Evolutionary conservation across 768 basidiomycete species (phyloP).

Genomic region (Lyophyllum decastes): DNA sequence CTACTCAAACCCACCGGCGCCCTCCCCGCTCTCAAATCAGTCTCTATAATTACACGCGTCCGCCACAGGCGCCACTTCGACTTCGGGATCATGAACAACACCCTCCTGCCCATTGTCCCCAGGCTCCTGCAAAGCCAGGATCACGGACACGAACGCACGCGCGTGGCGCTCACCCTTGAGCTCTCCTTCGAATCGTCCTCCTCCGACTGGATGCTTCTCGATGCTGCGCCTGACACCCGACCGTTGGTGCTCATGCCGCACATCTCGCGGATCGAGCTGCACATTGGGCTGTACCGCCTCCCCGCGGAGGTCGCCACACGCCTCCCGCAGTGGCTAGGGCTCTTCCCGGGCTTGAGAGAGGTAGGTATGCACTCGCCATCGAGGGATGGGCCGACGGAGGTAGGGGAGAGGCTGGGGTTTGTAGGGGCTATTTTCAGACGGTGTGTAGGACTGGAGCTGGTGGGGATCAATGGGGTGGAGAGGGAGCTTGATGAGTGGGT

Average conservation of each 20-base stretch:
- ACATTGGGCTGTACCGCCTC: slow-evolving; percentile 22
- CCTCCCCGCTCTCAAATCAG: slow-evolving; percentile 1
- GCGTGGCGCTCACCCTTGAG: slow-evolving; percentile 2
- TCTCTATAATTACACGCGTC: slow-evolving; percentile 7
- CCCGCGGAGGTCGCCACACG: slow-evolving; percentile 13
- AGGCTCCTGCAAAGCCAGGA: too few relatives aligned
- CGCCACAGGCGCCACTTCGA: slow-evolving; percentile 3
- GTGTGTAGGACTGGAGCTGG: slow-evolving; percentile 3
- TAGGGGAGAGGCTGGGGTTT: slow-evolving; percentile 1
- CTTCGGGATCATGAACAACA: slow-evolving; percentile 1
- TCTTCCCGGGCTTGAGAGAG: slow-evolving; percentile 17
- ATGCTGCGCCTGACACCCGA: neutral
- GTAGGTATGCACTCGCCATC: slow-evolving; percentile 17
- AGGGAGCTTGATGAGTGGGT: slow-evolving; percentile 4
- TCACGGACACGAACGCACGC: neutral
- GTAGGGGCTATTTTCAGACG: slow-evolving; percentile 3
- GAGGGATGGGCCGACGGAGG: slow-evolving; percentile 9
- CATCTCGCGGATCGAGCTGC: slow-evolving; percentile 21
- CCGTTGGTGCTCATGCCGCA: neutral
- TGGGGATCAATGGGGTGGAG: slow-evolving; percentile 11
- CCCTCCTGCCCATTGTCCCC: neutral
- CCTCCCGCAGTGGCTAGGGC: slow-evolving; percentile 21
- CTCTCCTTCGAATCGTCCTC: slow-evolving; percentile 9
- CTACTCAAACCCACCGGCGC: neutral
- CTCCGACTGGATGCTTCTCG: slow-evolving; percentile 9